Evolutionary conservation across 2,329 filamentous ascomycete genomes (phyloP).

Genomic region (Trichoderma sp.): DNA sequence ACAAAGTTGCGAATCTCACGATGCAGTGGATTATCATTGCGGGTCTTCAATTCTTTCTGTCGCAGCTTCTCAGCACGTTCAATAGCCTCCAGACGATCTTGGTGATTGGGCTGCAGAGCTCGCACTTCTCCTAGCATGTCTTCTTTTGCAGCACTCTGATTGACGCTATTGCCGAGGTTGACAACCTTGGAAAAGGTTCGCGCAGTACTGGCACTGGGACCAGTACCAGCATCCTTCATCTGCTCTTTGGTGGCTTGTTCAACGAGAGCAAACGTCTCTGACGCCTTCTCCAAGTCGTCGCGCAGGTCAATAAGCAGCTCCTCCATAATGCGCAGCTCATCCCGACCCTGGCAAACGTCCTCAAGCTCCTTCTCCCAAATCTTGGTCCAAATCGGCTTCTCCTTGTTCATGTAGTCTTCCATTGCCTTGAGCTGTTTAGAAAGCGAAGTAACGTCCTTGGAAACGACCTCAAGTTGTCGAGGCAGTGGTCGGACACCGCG

Average conservation of each 20-base stretch:
- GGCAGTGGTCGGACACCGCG: slow-evolving; percentile 90
- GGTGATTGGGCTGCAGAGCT: slow-evolving; percentile 91
- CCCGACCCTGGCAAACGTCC: slow-evolving; percentile 91
- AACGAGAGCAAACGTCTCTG: slow-evolving; percentile 89
- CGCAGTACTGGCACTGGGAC: slow-evolving; percentile 54
- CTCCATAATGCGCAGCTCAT: slow-evolving; percentile 94
- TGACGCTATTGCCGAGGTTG: slow-evolving; percentile 58
- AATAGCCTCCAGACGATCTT: slow-evolving; percentile 90
- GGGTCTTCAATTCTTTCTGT: slow-evolving; percentile 82
- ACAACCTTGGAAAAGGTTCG: slow-evolving; percentile 61
- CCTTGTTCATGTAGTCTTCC: slow-evolving; percentile 85
- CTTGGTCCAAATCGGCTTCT: slow-evolving; percentile 98
- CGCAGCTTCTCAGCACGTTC: slow-evolving; percentile 93
- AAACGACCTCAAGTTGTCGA: slow-evolving; percentile 84
- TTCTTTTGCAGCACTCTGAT: slow-evolving; percentile 85
- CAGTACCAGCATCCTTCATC: slow-evolving; percentile 71
- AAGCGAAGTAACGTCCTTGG: slow-evolving; percentile 81
- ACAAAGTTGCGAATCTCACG: slow-evolving; percentile 87
- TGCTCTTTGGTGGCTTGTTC: slow-evolving; percentile 99
- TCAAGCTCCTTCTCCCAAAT: slow-evolving; percentile 99
- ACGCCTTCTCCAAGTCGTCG: slow-evolving; percentile 93
- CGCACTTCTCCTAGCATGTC: slow-evolving; percentile 90
- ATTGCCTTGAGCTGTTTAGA: slow-evolving; percentile 90
- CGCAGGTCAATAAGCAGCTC: slow-evolving; percentile 90
- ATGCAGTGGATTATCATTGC: slow-evolving; percentile 75